Percentiles rank a stretch among this genome's conserved stretches.
phyloP scores from a whole-genome alignment of 2,329 filamentous ascomycete species.

The Colletotrichum sp. region DNA sequence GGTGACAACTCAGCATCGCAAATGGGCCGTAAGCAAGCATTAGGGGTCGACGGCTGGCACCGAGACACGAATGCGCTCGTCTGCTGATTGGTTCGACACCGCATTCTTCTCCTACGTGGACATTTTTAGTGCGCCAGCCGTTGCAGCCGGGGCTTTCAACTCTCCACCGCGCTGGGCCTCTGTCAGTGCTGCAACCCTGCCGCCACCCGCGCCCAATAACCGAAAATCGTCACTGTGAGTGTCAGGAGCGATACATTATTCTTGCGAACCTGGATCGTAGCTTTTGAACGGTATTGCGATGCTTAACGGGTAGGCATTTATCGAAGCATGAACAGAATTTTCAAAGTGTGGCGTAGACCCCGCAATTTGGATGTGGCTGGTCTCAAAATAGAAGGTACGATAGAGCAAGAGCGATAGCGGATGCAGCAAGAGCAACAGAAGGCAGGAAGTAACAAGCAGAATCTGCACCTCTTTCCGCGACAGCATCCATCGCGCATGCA shows the following conservation, averaged over 20 bases:
- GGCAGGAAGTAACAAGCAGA: not conserved
- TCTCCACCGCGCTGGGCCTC: not conserved
- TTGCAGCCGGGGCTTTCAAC: not conserved
- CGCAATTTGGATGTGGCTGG: not conserved
- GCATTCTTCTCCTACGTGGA: not conserved
- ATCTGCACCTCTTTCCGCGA: not conserved
- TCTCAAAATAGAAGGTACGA: not conserved
- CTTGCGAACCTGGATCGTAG: not conserved
- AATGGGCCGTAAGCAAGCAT: conserved; percentile 6
- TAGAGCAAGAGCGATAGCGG: not conserved
- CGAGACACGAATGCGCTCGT: not conserved
- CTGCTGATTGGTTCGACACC: not conserved
- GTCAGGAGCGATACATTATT: not conserved
- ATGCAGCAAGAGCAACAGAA: not conserved
- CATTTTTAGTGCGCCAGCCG: not conserved
- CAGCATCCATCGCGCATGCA: not conserved
- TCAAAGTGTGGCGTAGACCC: not conserved
- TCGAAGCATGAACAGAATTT: not conserved
- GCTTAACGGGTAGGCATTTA: not conserved
- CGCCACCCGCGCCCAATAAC: not conserved
- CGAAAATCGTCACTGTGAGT: not conserved
- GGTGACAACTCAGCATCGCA: not conserved
- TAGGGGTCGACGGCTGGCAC: conserved; percentile 4
- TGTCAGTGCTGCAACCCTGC: not conserved
- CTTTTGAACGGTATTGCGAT: too few species aligned